A percentile compares a stretch with the other conserved stretches of the same genome.
Evolutionary conservation across 2,329 filamentous ascomycete species (phyloP).

Genomic region (Phyllosticta citrichinensis): DNA sequence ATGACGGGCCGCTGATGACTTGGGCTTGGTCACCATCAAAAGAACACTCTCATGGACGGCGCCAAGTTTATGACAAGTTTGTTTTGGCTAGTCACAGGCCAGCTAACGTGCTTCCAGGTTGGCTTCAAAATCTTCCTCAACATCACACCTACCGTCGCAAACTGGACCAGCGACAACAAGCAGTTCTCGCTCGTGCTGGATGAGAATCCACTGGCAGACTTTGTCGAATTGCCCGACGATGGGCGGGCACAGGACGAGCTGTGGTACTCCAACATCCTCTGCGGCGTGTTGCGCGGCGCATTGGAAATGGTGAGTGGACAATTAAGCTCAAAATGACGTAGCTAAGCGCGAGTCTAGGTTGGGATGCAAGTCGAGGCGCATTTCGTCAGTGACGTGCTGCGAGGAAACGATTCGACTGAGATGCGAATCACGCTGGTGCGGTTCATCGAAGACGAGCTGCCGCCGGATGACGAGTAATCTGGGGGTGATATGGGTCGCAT

Average conservation of each 20-base stretch:
- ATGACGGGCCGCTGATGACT: no score
- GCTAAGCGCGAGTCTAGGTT: constrained; percentile 36
- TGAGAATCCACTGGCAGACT: constrained; percentile 93
- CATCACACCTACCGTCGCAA: constrained; percentile 83
- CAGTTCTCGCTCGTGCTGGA: constrained; percentile 95
- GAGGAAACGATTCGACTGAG: constrained; percentile 92
- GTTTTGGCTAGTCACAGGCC: neutral
- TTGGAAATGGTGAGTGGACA: constrained; percentile 74
- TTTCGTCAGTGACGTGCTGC: constrained; percentile 86
- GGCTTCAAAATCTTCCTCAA: constrained; percentile 99
- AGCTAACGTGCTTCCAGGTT: constrained; percentile 46
- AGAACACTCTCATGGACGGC: no score
- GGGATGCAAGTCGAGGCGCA: constrained; percentile 98
- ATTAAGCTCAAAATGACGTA: neutral
- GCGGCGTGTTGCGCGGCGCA: constrained; percentile 80
- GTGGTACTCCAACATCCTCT: constrained; percentile 97
- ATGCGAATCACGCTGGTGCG: constrained; percentile 87
- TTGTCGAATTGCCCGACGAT: constrained; percentile 94
- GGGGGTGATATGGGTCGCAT: neutral
- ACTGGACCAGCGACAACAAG: constrained; percentile 93
- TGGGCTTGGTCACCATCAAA: no score
- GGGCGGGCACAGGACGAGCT: constrained; percentile 90
- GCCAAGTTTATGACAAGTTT: no score
- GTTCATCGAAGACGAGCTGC: constrained; percentile 96
- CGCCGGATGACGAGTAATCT: constrained; percentile 87